phyloP scores from a whole-genome alignment of 345 rosid species.

The Mallotus nudiflorus region DNA sequence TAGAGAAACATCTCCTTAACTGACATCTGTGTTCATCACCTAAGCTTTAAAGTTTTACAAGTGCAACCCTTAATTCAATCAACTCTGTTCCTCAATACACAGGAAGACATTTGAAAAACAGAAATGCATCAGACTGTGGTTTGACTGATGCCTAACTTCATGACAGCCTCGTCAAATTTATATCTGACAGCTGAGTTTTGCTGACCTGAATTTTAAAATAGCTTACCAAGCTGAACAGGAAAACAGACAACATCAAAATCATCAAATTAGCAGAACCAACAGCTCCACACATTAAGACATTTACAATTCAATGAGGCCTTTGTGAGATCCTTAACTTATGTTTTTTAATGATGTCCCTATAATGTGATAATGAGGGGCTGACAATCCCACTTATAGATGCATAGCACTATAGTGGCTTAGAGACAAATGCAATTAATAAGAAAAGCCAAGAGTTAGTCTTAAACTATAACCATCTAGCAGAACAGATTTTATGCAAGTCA shows the following conservation, averaged over 20 bases:
- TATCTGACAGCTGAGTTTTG: background rate
- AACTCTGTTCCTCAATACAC: background rate
- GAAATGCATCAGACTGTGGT: background rate
- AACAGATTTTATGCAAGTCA: constrained; percentile 34
- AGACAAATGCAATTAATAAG: background rate
- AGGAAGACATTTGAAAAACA: background rate
- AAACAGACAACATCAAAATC: background rate
- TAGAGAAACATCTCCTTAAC: background rate
- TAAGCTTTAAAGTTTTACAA: constrained; percentile 11
- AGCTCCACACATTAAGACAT: constrained; percentile 1
- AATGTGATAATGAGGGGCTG: background rate
- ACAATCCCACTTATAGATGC: background rate
- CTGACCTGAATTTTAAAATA: background rate
- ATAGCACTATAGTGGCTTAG: background rate
- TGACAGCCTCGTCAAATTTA: background rate
- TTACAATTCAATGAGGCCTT: background rate
- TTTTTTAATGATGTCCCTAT: too few species aligned
- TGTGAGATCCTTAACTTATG: too few species aligned
- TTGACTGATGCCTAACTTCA: background rate
- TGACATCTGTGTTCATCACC: background rate
- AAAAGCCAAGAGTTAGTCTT: background rate
- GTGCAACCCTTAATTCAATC: constrained; percentile 3
- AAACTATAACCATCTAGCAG: background rate
- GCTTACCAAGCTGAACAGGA: background rate
- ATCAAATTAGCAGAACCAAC: background rate